Evolutionary conservation across 2,329 filamentous ascomycete species (phyloP).

Genomic region (Aspergillus jensenii): DNA sequence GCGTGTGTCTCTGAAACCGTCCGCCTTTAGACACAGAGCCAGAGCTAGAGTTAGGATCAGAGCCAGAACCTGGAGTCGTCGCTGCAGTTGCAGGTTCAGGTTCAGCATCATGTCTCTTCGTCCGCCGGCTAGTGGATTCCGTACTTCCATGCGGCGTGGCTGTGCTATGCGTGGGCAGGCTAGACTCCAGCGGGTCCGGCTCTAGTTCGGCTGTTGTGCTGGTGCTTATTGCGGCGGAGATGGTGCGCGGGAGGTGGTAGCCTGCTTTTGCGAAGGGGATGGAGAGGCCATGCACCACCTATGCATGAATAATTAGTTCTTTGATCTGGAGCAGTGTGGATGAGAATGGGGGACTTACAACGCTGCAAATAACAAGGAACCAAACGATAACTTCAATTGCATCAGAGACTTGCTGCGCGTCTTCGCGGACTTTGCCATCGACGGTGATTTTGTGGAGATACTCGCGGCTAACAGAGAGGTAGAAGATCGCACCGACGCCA

Average conservation of each 20-base stretch:
- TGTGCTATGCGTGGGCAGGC: constrained; percentile 34
- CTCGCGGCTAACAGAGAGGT: constrained; percentile 77
- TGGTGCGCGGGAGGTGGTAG: constrained; percentile 47
- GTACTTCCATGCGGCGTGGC: constrained; percentile 21
- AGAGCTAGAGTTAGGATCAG: too few relatives aligned
- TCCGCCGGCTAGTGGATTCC: constrained; percentile 20
- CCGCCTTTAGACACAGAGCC: too few relatives aligned
- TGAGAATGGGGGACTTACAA: constrained; percentile 51
- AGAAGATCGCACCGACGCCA: constrained; percentile 86
- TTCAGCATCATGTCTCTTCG: constrained; percentile 25
- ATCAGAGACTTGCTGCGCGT: constrained; percentile 66
- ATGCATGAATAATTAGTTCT: background rate
- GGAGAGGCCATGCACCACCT: constrained; percentile 78
- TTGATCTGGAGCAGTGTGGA: background rate
- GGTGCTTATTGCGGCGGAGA: constrained; percentile 46
- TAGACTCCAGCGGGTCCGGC: constrained; percentile 29
- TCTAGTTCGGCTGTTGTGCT: constrained; percentile 31
- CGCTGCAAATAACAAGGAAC: constrained; percentile 81
- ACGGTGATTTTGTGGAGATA: constrained; percentile 64
- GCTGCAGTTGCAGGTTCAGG: background rate
- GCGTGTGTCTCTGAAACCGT: too few relatives aligned
- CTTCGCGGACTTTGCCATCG: constrained; percentile 61
- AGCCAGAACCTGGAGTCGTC: too few relatives aligned
- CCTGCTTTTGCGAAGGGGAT: constrained; percentile 64
- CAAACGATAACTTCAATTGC: constrained; percentile 73